Percentiles rank a stretch among this genome's conserved stretches.
Evolutionary conservation across 768 basidiomycete species (phyloP).

Genomic region (Leucocoprinus leucothites): DNA sequence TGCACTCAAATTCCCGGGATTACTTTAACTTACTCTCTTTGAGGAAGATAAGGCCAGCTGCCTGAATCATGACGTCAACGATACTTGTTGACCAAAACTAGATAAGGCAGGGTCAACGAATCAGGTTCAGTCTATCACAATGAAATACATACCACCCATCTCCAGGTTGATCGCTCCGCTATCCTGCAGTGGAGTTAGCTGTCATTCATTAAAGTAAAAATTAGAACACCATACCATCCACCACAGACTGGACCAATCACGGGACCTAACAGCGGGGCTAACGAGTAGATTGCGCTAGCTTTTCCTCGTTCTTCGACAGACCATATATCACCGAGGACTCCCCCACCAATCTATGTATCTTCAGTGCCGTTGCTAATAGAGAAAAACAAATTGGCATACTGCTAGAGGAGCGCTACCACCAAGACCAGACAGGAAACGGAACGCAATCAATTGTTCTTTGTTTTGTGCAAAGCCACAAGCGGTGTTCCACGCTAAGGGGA

Average conservation of each 20-base stretch:
- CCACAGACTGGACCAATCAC: conserved; percentile 62
- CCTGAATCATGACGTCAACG: conserved; percentile 50
- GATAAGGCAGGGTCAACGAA: not conserved
- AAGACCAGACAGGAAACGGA: conserved; percentile 66
- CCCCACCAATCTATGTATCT: conserved; percentile 50
- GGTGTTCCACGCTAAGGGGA: conserved; percentile 52
- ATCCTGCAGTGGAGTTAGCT: conserved; percentile 36
- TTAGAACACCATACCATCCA: conserved; percentile 39
- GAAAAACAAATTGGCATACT: conserved; percentile 42
- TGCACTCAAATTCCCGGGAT: not conserved
- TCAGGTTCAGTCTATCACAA: too few relatives aligned
- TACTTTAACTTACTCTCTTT: conserved; percentile 51
- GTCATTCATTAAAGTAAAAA: not conserved
- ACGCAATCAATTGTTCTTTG: conserved; percentile 55
- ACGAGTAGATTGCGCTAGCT: conserved; percentile 60
- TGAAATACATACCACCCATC: conserved; percentile 56
- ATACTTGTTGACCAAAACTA: conserved; percentile 71
- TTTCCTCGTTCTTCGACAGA: conserved; percentile 57
- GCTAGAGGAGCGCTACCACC: conserved; percentile 72
- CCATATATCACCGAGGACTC: conserved; percentile 64
- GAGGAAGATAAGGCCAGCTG: conserved; percentile 52
- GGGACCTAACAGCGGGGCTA: conserved; percentile 65
- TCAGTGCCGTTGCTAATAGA: conserved; percentile 29
- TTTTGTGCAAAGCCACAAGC: conserved; percentile 64
- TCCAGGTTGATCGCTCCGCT: conserved; percentile 60